A percentile compares a stretch with the other conserved stretches of the same genome.
Evolutionary conservation across 257 asterid genomes (phyloP).

Genomic region (Solanum chaucha): DNA sequence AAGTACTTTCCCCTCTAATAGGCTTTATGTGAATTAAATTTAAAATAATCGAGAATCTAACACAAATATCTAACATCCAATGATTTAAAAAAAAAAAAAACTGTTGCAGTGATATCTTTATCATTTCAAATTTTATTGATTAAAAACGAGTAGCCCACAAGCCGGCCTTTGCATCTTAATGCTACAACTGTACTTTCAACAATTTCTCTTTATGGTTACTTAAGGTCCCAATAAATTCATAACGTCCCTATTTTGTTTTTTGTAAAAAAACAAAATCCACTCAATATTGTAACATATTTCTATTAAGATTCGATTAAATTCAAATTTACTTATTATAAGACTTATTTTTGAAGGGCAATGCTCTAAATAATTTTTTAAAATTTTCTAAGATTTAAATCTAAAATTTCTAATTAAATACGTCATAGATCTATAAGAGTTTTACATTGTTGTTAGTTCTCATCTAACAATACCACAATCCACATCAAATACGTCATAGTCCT

Average conservation of each 20-base stretch:
- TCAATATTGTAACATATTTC: not conserved
- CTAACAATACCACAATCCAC: not conserved
- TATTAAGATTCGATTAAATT: not conserved
- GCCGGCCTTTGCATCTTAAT: not conserved
- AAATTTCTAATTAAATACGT: not conserved
- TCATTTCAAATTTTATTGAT: not conserved
- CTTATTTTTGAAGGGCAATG: not conserved
- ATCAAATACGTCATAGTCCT: not conserved
- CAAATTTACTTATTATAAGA: not conserved
- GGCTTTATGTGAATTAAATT: not conserved
- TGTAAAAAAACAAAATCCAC: not conserved
- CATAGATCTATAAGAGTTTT: not conserved
- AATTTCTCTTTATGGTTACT: not conserved
- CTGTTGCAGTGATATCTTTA: not conserved
- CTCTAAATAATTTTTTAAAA: not conserved
- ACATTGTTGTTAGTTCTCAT: not conserved
- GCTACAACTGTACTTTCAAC: not conserved
- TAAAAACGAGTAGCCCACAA: not conserved
- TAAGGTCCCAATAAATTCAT: not conserved
- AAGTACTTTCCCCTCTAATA: not conserved
- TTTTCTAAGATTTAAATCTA: not conserved
- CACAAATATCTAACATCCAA: rapidly evolving
- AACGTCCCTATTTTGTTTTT: not conserved
- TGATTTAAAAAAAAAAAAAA: not conserved
- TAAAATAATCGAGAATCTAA: not conserved